Evolutionary conservation across 192 early-diverging fungal species (phyloP), one percentile per base, ranked within the genome.

Genomic region (Mycoemilia scoparia): DNA sequence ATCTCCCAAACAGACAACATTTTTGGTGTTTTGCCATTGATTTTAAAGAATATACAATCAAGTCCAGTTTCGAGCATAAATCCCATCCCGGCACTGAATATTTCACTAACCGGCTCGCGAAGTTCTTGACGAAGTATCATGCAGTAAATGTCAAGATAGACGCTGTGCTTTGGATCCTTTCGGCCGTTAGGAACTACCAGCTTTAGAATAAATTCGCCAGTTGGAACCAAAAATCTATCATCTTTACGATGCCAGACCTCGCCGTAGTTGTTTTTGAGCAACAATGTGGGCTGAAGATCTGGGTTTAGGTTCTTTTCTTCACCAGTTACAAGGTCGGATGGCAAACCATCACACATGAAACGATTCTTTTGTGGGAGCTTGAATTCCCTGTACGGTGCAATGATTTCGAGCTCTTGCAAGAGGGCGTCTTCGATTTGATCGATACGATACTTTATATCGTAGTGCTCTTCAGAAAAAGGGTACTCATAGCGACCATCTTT

Each of bases 171-270:
- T 9, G 86, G 84, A 13, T 73, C 74, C 15, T 71, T 64, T 51
- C 89, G 82, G 0, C 74, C 69, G 10, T 77, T 43, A 11, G 84
- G 88, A 10, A 69, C 82, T 29, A 63, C 60, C 31, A 76, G 62
- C 30, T 65, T 52, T 27, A 95, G 69, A 38, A 66, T 74, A 31
- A 84, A 55, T 38, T 79, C 73, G 36, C 79, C 84, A 40, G 87
- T 82, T 22, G 93, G 93, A n/a, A 89, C 69, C 67, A 74, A 79
- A 41, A 87, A 97, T 2, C 68, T 80, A 49, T 92, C 85, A 57
- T 97, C 92, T 39, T 82, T 82, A 52, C 92, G 90, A 51, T 85
- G 73, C 92, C 92, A 97, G 46, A 95, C 46, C 24, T 87, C 73
- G 12, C 41, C 46, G 14, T 46, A 43, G 7, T 41, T 37, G 18